Evolutionary conservation across 2,329 filamentous ascomycete genomes (phyloP), one percentile per base, ranked within the genome.

Genomic region (Magnaporthiopsis rhizophila): DNA sequence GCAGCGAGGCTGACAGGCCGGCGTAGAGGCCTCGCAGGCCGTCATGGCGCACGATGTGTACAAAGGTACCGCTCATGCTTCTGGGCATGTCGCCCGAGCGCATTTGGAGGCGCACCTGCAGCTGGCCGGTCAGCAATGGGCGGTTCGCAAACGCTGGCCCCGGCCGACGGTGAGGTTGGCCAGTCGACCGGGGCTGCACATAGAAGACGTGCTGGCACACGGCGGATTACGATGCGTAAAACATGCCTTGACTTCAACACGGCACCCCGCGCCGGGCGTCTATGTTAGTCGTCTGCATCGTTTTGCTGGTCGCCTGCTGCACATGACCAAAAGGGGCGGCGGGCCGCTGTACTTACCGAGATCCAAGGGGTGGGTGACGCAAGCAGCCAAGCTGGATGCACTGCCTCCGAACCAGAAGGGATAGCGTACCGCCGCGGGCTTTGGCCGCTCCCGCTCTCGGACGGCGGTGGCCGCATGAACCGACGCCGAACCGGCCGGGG

Each of bases 331-430:
- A 38, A 18, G 36, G 36, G 36, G 21, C 18, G 18, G 28, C 21
- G 11, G 30, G n/a, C 26, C 24, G 24, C 18, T 24, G 59, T 66
- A 80, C 89, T 76, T 83, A 96, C 92, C 86, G 68, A 97, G 82
- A 84, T 97, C 93, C 73, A 98, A 81, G 62, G 94, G 94, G 82
- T 98, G 94, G 36, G 94, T 98, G 61, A 97, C 90, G 70, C 87
- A 89, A 59, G 94, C 93, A 53, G 94, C 94, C 81, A 95, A 89
- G 74, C 91, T 96, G 73, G 91, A 95, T 62, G 94, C 92, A 74
- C 91, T 97, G 64, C 95, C 95, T 68, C 95, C 95, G 76, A 99
- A 98, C 95, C 94, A 98, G 77, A 94, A 94, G 12, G 90, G 90
- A 78, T 94, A 94, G 66, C 79, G 78, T 58, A 83, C 74, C 2